Evolutionary conservation across 2,329 filamentous ascomycete genomes (phyloP).

Genomic region (Aspergillus neoniger): DNA sequence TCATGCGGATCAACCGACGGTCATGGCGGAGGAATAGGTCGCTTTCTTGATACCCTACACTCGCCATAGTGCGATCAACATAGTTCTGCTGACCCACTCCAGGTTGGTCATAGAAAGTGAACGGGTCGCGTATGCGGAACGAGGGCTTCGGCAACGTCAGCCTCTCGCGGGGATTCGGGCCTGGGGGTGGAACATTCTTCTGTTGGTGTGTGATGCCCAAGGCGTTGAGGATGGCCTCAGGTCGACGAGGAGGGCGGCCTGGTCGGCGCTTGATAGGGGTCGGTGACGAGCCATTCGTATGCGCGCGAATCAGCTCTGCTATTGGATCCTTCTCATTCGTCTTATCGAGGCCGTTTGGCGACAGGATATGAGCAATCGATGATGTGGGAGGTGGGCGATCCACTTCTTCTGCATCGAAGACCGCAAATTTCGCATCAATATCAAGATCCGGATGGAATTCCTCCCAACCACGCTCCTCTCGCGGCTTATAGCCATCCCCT

Average conservation of each 20-base stretch:
- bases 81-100: conserved; percentile 83
- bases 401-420: conserved; percentile 81
- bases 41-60: conserved; percentile 92
- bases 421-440: conserved; percentile 75
- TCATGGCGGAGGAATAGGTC: conserved; percentile 83
- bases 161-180: conserved; percentile 52
- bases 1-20: conserved; percentile 65
- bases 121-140: conserved; percentile 50
- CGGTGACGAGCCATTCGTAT: conserved; percentile 35
- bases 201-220: conserved; percentile 61
- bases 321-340: conserved; percentile 38
- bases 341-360: conserved; percentile 29
- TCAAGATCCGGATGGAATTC: conserved; percentile 96
- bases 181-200: conserved; percentile 50
- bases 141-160: conserved; percentile 53
- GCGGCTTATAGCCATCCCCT: conserved; percentile 93
- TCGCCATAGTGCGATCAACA: conserved; percentile 94
- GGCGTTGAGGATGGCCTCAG: conserved; percentile 62
- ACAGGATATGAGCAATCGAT: conserved; percentile 40
- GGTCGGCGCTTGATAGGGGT: conserved; percentile 60
- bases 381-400: conserved; percentile 67
- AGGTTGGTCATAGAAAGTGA: conserved; percentile 69
- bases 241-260: conserved; percentile 65
- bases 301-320: conserved; percentile 45
- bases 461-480: conserved; percentile 95